Evolutionary conservation across 2,329 filamentous ascomycete species (phyloP).

Genomic region (Cordyceps pruinosa): DNA sequence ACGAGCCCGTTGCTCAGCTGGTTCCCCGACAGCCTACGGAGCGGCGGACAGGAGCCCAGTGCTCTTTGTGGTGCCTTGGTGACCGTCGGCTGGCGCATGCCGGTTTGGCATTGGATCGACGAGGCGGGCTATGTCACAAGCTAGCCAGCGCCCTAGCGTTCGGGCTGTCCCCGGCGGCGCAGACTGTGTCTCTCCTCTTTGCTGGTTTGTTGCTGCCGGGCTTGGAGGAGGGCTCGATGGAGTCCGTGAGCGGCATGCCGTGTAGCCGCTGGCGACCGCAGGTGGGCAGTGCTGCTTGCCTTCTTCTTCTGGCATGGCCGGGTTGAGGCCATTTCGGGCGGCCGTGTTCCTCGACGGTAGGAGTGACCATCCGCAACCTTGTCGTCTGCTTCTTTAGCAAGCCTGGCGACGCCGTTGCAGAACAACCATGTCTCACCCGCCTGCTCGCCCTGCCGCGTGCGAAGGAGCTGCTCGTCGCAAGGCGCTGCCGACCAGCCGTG

Average conservation of each 20-base stretch:
- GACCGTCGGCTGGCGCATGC: conserved; percentile 4
- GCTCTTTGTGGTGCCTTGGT: too few species aligned
- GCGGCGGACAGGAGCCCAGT: too few species aligned
- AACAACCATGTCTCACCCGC: too few species aligned
- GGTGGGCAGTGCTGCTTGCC: background rate
- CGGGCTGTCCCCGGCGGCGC: background rate
- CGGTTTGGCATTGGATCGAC: conserved; percentile 9
- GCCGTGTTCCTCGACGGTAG: background rate
- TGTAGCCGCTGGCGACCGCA: conserved; percentile 6
- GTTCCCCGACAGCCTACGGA: too few species aligned
- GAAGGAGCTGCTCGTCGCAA: too few species aligned
- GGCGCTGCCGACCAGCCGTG: too few species aligned
- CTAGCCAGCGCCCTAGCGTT: background rate
- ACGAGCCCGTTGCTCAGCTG: too few species aligned
- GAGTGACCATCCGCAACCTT: too few species aligned
- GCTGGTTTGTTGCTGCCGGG: background rate
- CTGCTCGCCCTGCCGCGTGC: too few species aligned
- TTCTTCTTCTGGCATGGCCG: conserved; percentile 3
- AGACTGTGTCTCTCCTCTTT: background rate
- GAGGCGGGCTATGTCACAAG: conserved; percentile 3
- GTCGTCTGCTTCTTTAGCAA: too few species aligned
- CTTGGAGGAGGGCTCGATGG: too few species aligned
- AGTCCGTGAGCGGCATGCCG: conserved; percentile 8
- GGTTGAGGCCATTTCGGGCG: conserved; percentile 3
- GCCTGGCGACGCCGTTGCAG: background rate